A percentile compares a stretch with the other conserved stretches of the same genome.
Conservation (phyloP, 2,329 filamentous ascomycete species). For the Drechslerella dactyloides region DNA sequence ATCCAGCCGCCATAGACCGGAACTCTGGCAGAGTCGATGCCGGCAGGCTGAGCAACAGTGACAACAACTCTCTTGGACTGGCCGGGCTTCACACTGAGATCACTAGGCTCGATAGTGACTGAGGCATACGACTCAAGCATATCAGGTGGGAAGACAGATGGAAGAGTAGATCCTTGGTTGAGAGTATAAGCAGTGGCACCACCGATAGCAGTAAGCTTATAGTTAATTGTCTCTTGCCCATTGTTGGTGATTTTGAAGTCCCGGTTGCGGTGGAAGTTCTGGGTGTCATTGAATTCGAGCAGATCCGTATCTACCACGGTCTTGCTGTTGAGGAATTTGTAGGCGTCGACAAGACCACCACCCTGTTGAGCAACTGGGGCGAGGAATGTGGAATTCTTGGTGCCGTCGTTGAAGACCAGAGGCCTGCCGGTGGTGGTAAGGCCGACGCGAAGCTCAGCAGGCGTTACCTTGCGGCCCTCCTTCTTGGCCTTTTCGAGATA, state of each 20-base stretch:
- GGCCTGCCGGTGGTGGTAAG: constrained; percentile 62
- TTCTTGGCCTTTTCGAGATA: constrained; percentile 62
- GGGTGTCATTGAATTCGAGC: constrained; percentile 70
- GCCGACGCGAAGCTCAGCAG: constrained; percentile 60
- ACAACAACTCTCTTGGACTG: constrained; percentile 57
- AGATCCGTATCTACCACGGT: constrained; percentile 65
- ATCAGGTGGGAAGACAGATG: constrained; percentile 52
- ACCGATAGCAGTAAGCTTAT: constrained; percentile 63
- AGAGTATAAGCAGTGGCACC: constrained; percentile 65
- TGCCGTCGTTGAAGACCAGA: constrained; percentile 60
- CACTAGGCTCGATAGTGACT: constrained; percentile 53
- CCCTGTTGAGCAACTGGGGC: constrained; percentile 68
- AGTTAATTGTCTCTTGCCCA: constrained; percentile 62
- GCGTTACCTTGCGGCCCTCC: constrained; percentile 59
- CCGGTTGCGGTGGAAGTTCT: constrained; percentile 62
- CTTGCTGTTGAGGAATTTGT: constrained; percentile 65
- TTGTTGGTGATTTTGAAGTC: constrained; percentile 67
- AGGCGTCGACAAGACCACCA: constrained; percentile 67
- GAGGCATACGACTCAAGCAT: constrained; percentile 51
- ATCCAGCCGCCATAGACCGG: constrained; percentile 62
- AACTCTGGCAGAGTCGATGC: constrained; percentile 58
- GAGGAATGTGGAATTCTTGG: constrained; percentile 54
- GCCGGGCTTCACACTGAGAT: constrained; percentile 55
- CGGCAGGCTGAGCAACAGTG: constrained; percentile 58
- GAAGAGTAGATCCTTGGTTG: constrained; percentile 43